Base-by-base conservation (phyloP, 2,329 filamentous ascomycete species). In the Fusarium haematococcum region DNA sequence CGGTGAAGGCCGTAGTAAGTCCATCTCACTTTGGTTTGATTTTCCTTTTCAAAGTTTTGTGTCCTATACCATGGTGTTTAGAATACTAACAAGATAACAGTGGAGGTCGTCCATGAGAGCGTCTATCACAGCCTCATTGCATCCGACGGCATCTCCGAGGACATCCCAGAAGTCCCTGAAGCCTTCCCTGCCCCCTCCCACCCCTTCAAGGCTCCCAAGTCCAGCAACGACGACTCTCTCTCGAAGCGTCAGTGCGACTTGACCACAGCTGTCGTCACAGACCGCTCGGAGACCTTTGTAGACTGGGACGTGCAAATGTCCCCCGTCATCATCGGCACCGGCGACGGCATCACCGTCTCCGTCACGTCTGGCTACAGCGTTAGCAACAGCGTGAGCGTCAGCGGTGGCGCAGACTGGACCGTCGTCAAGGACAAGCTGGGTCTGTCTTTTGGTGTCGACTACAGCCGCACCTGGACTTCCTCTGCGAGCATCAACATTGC, bases 281-380 rank as follows among this genome's bases (percentile, higher is more conserved):
- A 74, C 18, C 10, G 16, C 18, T 7, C 20, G 0, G 0, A 74
- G 27, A 69, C 63, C 4, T 74, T 74, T 37, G 67, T 74, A 27
- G 70, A 73, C 48, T 73, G 71, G 71, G 71, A 73, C 39, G 63
- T 73, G 16, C 70, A 73, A 3, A 73, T 73, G 71, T 73, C 71
- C 7, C 71, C 70, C 16, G 70, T 73, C 0, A 58, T 73, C 25
- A 67, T 70, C 11, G 71, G 62, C 5, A 62, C 57, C 3, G 71
- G 71, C 30, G 30, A 50, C 3, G 60, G 60, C 7, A 52, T 50
- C 23, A 62, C 63, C 0, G 67, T 74, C 8, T 65, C 16, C 5
- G 57, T 74, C 0, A 60, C 67, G 0, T 37, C 56, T 0, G 10
- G 59, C 3, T 71, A n/a, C 23, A 74, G 43, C 4, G 5, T 65